Conservation (phyloP, 2,329 filamentous ascomycete genomes). For the Aplosporella prunicola region DNA sequence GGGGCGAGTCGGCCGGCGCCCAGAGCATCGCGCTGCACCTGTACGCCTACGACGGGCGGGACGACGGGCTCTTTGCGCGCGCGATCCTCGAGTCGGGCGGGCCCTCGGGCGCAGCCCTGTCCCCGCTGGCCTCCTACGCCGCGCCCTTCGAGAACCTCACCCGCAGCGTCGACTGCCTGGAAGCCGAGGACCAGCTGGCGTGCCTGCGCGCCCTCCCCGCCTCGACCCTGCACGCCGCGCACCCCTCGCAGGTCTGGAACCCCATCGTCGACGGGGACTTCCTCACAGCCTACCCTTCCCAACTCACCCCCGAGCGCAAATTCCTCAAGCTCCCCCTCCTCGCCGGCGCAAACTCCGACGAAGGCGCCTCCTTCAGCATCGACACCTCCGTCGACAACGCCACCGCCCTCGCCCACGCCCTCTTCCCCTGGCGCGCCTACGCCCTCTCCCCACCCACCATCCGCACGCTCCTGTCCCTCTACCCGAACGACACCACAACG, state of each 20-base stretch:
- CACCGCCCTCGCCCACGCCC: conserved; percentile 38
- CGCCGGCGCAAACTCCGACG: conserved; percentile 54
- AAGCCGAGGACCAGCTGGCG: too few relatives aligned
- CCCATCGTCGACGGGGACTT: conserved; percentile 21
- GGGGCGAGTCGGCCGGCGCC: conserved; percentile 30
- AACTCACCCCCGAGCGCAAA: conserved; percentile 32
- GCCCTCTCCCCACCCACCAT: conserved; percentile 25
- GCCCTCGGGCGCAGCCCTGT: conserved; percentile 22
- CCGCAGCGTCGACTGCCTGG: too few relatives aligned
- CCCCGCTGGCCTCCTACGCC: conserved; percentile 25
- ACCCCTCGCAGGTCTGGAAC: conserved; percentile 14
- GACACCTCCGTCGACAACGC: conserved; percentile 43
- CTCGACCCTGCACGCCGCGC: conserved; percentile 19
- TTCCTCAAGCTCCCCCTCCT: conserved; percentile 57
- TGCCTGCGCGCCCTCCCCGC: too few relatives aligned
- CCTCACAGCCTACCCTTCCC: conserved; percentile 16
- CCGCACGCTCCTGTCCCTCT: conserved; percentile 21
- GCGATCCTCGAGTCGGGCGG: conserved; percentile 33
- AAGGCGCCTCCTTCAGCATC: conserved; percentile 50
- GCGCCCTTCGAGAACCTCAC: conserved; percentile 5
- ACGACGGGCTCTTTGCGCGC: conserved; percentile 32
- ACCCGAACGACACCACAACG: conserved; percentile 19
- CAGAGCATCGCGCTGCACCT: conserved; percentile 28
- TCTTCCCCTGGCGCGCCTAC: conserved; percentile 25
- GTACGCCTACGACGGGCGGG: conserved; percentile 31